phyloP scores from a whole-genome alignment of 208 protist species.

The Leishmania lainsoni region DNA sequence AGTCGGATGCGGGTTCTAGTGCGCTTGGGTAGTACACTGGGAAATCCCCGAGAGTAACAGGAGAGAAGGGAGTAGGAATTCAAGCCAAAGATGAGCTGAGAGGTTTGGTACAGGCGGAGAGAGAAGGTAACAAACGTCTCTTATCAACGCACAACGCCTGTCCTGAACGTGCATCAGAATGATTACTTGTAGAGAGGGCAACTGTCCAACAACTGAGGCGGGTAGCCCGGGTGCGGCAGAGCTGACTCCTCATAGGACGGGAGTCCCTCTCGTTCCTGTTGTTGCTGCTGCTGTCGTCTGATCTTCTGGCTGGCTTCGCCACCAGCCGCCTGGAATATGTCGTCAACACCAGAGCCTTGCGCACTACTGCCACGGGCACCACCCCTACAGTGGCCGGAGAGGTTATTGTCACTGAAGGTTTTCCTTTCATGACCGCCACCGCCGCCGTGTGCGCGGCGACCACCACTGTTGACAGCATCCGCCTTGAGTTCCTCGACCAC shows the following conservation, averaged over 20 bases:
- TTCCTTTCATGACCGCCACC: constrained; percentile 16
- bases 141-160: no score
- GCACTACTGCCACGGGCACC: neutral
- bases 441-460: constrained; percentile 17
- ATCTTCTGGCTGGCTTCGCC: neutral
- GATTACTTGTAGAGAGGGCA: neutral
- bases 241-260: constrained; percentile 17
- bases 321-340: neutral
- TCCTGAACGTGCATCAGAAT: neutral
- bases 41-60: neutral
- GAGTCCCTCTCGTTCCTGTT: constrained; percentile 2
- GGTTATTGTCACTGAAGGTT: constrained; percentile 4
- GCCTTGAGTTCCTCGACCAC: constrained; percentile 83
- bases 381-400: constrained; percentile 1
- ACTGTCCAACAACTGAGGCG: neutral
- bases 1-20: neutral
- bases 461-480: constrained; percentile 23
- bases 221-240: constrained; percentile 5
- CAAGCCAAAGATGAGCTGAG: neutral
- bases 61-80: neutral
- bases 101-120: neutral
- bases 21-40: neutral
- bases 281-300: constrained; percentile 5
- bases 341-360: neutral
- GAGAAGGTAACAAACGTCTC: neutral